Conservation (phyloP, 2,329 filamentous ascomycete species). For the Stagonosporopsis rhizophila region DNA sequence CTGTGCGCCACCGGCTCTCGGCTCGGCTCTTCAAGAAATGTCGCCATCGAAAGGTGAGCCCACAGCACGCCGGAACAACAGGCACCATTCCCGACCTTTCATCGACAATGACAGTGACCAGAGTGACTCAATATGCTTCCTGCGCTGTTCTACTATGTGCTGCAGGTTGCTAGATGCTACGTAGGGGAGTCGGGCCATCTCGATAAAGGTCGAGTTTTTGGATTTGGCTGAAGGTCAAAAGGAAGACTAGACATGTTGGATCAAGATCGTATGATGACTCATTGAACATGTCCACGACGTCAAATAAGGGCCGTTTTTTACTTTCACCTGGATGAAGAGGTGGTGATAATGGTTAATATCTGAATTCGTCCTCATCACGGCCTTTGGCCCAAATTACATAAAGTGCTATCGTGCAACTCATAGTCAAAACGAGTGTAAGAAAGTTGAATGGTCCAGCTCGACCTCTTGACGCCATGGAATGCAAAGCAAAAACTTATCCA, state of each 20-base stretch:
- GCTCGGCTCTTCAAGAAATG: neutral
- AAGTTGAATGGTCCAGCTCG: neutral
- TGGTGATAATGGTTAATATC: no score
- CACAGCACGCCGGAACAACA: neutral
- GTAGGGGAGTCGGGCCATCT: neutral
- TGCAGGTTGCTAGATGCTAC: neutral
- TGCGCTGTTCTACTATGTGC: neutral
- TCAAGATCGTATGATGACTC: neutral
- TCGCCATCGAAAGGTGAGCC: neutral
- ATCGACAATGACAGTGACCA: neutral
- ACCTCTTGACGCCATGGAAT: neutral
- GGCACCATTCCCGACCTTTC: neutral
- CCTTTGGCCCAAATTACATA: slow-evolving; percentile 4
- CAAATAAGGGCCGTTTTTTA: no score
- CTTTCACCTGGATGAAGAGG: no score
- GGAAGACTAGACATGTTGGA: neutral
- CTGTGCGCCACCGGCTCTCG: slow-evolving; percentile 1
- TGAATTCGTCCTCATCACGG: neutral
- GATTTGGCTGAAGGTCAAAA: neutral
- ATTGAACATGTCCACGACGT: neutral
- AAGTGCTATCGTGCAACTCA: neutral
- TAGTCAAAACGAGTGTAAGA: slow-evolving; percentile 2
- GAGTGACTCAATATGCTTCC: neutral
- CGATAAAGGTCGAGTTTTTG: neutral
- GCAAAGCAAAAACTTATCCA: neutral